phyloP scores from a whole-genome alignment of 768 basidiomycete species.

The Auricularia auricula-judae region DNA sequence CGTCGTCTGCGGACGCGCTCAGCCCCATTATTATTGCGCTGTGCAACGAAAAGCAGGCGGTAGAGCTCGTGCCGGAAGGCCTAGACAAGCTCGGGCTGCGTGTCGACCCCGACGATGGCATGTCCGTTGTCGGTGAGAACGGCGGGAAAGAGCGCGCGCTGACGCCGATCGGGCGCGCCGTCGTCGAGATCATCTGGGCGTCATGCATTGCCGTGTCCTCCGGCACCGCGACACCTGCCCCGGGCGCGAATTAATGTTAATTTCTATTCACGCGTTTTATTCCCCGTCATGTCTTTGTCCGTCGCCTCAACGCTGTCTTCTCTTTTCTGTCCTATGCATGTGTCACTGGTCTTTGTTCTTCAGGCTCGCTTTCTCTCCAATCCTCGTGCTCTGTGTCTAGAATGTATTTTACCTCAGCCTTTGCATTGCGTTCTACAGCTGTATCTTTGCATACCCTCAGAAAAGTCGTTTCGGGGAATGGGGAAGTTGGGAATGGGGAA shows the following conservation, averaged over 20 bases:
- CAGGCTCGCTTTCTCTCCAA: not conserved
- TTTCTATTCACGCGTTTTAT: not conserved
- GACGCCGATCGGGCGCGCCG: conserved; percentile 38
- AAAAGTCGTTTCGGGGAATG: no score
- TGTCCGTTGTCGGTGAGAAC: conserved; percentile 20
- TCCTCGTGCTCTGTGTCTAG: not conserved
- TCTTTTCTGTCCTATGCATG: not conserved
- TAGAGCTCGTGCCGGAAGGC: conserved; percentile 75
- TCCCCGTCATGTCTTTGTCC: not conserved
- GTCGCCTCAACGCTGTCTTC: not conserved
- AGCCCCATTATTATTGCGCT: conserved; percentile 39
- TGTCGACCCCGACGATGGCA: conserved; percentile 11
- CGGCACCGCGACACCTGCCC: not conserved
- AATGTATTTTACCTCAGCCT: not conserved
- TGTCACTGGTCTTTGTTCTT: not conserved
- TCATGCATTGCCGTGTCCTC: conserved; percentile 35
- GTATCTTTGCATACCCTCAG: not conserved
- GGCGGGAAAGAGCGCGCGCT: conserved; percentile 27
- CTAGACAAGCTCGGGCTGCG: conserved; percentile 66
- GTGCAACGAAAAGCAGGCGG: conserved; percentile 45
- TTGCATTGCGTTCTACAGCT: not conserved
- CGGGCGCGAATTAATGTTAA: not conserved
- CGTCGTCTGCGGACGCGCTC: conserved; percentile 10
- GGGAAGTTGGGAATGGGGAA: no score
- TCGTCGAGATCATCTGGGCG: conserved; percentile 44